Percentiles rank a stretch among this genome's conserved stretches.
phyloP scores from a whole-genome alignment of 2,329 filamentous ascomycete genomes.

The Alternaria brassicicola region DNA sequence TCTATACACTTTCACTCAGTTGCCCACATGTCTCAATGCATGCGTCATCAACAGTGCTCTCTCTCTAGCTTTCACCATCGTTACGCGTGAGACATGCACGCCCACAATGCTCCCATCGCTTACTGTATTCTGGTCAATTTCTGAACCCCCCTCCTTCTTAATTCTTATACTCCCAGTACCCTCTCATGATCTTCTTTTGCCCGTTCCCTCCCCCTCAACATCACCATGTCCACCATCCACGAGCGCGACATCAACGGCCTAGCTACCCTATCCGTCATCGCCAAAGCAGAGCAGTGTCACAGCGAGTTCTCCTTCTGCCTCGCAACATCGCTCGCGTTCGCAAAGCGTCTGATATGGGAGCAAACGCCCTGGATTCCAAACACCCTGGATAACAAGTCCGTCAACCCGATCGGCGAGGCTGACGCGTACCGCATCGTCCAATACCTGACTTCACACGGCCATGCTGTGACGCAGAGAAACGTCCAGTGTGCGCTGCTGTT shows the following conservation, averaged over 20 bases:
- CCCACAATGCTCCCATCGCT: not conserved
- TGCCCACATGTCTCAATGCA: not conserved
- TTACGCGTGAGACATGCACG: not conserved
- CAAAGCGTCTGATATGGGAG: conserved; percentile 30
- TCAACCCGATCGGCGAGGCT: conserved; percentile 8
- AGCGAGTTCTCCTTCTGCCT: conserved; percentile 23
- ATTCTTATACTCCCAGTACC: not conserved
- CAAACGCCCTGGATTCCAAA: conserved; percentile 25
- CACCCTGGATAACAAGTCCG: not conserved
- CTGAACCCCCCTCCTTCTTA: not conserved
- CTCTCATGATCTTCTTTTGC: not conserved
- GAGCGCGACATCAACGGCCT: conserved; percentile 5
- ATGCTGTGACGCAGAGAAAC: not conserved
- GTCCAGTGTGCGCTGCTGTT: conserved; percentile 17
- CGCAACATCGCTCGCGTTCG: conserved; percentile 24
- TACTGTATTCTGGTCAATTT: not conserved
- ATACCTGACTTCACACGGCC: not conserved
- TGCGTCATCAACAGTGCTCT: not conserved
- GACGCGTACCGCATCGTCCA: conserved; percentile 13
- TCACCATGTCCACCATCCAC: not conserved
- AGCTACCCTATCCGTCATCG: not conserved
- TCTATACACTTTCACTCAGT: not conserved
- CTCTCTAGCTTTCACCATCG: not conserved
- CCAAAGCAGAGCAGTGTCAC: not conserved
- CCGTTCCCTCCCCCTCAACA: not conserved